Percentiles rank a stretch among this genome's conserved stretches.
phyloP scores from a whole-genome alignment of 352 stramenopile species.

The Globisporangium nunn region DNA sequence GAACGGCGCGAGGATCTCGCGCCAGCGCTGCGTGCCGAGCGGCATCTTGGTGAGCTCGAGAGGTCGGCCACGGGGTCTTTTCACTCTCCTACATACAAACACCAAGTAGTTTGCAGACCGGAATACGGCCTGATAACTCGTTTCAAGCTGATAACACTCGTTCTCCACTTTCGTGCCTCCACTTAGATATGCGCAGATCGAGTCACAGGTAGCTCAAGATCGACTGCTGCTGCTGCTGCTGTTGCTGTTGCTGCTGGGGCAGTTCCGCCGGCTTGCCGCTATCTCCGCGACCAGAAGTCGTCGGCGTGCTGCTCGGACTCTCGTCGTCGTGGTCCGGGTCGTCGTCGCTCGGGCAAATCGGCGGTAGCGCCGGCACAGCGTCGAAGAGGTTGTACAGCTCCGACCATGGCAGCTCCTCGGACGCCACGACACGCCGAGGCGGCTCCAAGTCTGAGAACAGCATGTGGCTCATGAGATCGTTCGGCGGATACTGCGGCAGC shows the following conservation, averaged over 20 bases:
- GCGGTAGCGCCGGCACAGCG: conserved; percentile 22
- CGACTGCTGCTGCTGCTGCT: conserved; percentile 17
- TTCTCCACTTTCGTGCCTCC: not conserved
- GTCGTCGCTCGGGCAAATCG: conserved; percentile 34
- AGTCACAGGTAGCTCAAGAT: conserved; percentile 69
- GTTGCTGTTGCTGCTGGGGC: conserved; percentile 3
- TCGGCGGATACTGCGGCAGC: conserved; percentile 19
- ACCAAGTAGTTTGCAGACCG: too few species aligned
- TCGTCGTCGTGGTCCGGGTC: conserved; percentile 56
- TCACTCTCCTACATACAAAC: too few species aligned
- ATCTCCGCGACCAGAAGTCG: conserved; percentile 13
- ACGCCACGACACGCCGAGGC: conserved; percentile 53
- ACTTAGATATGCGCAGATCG: conserved; percentile 9
- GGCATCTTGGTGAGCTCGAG: not conserved
- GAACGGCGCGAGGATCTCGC: not conserved
- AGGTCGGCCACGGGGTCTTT: too few species aligned
- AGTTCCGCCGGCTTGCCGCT: conserved; percentile 1
- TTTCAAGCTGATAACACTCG: too few species aligned
- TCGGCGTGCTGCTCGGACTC: conserved; percentile 21
- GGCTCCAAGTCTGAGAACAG: conserved; percentile 57
- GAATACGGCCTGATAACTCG: too few species aligned
- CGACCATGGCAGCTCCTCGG: conserved; percentile 71
- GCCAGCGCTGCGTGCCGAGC: not conserved
- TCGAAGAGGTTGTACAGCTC: conserved; percentile 82
- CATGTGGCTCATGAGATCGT: conserved; percentile 50